These are phyloP conservation scores for Wickerhamiella sergipiensis DNA, from an alignment of 805 yeast species.

Conservation along the genomic window DNA sequence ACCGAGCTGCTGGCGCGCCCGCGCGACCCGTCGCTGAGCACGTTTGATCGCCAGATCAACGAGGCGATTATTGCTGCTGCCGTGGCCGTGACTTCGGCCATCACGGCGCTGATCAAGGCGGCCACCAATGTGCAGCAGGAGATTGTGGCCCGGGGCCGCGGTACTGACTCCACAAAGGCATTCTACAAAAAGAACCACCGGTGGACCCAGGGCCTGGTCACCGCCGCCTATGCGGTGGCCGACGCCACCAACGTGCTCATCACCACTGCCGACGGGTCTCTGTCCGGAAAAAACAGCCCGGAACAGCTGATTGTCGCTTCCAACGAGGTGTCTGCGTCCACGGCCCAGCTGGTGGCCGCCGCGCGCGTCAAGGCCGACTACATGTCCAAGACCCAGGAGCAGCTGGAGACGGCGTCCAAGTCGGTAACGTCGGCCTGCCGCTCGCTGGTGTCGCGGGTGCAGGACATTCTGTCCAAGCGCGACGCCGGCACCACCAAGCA, in stretches of 20 bases:
- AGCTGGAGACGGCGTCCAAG: constrained; percentile 54
- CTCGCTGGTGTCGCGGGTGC: constrained; percentile 55
- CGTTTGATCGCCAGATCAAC: constrained; percentile 53
- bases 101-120: constrained; percentile 54
- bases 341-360: constrained; percentile 86
- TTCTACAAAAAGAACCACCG: constrained; percentile 77
- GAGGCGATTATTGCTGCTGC: constrained; percentile 70
- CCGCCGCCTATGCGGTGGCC: constrained; percentile 82
- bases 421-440: constrained; percentile 67
- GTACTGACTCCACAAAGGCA: constrained; percentile 50
- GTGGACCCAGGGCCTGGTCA: constrained; percentile 88
- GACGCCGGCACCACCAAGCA: constrained; percentile 26
- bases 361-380: constrained; percentile 73
- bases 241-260: constrained; percentile 70
- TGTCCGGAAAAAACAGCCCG: constrained; percentile 46
- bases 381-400: constrained; percentile 63
- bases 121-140: constrained; percentile 74
- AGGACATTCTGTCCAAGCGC: constrained; percentile 35
- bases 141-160: constrained; percentile 59
- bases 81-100: constrained; percentile 65
- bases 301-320: constrained; percentile 84
- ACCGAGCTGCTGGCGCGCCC: constrained; percentile 35
- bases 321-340: constrained; percentile 82
- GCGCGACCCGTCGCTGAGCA: constrained; percentile 37
- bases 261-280: constrained; percentile 74